Evolutionary conservation across 208 protist genomes (phyloP).

Genomic region (Lotmaria passim): DNA sequence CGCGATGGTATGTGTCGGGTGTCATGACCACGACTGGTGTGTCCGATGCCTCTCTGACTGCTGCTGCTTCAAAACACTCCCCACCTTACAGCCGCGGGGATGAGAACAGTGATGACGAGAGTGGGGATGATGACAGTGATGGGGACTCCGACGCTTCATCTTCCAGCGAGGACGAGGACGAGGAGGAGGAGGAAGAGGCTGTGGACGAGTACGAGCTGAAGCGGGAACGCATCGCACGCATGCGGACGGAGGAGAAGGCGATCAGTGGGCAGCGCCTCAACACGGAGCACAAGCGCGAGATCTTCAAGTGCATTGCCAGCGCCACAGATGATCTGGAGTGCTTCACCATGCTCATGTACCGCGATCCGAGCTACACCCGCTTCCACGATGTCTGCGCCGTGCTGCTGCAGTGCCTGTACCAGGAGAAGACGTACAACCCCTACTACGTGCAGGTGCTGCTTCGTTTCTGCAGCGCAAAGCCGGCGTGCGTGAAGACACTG

Average conservation of each 20-base stretch:
- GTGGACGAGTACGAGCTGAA: conserved; percentile 39
- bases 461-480: conserved; percentile 73
- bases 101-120: conserved; percentile 6
- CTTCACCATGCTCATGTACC: conserved; percentile 82
- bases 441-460: conserved; percentile 78
- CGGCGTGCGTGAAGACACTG: conserved; percentile 62
- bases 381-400: conserved; percentile 70
- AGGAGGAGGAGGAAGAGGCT: conserved; percentile 29
- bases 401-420: conserved; percentile 71
- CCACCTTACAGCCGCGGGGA: neutral
- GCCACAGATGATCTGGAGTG: conserved; percentile 80
- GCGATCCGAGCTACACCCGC: conserved; percentile 67
- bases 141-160: neutral
- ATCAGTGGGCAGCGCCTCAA: conserved; percentile 73
- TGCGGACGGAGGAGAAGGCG: conserved; percentile 70
- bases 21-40: conserved; percentile 25
- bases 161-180: conserved; percentile 10
- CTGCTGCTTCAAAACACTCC: neutral
- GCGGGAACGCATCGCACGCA: conserved; percentile 43
- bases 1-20: conserved; percentile 68
- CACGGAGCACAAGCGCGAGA: conserved; percentile 77
- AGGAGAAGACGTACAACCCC: conserved; percentile 73
- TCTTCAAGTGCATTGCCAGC: conserved; percentile 65
- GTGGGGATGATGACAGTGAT: neutral
- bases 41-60: no score